Evolutionary conservation across 192 early-diverging fungal species (phyloP), one percentile per base, ranked within the genome.

Genomic region (Coemansia sp.): DNA sequence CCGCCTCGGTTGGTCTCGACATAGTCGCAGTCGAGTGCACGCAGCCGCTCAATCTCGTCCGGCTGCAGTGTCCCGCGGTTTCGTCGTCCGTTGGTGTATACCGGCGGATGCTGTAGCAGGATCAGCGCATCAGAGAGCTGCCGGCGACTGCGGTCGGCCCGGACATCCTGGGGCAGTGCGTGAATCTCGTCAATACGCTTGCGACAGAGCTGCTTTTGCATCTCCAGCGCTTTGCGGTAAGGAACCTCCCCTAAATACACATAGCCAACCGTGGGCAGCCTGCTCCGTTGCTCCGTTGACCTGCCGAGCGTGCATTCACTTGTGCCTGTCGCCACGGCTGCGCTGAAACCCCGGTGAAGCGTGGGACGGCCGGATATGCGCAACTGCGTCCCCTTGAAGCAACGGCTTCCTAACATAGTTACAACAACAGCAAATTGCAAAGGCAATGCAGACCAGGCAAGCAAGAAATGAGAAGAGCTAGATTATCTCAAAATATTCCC

Each of bases 61-160:
- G 70, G 56, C 16, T 74, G 65, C 6, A 77, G 63, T 43, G 64
- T 73, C 4, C 87, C 89, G 30, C 78, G 79, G 64, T 93, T 87
- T 45, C 97, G 77, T 32, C 94, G 85, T 1, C 97, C 97, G 43
- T 88, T 88, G 14, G 97, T 99, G 66, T 86, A 99, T 2, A 92
- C 93, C 5, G 94, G 94, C 2, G 88, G 79, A 61, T 99, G 97
- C 70, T 97, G 80, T 0, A 92, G 75, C 42, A 91, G 67, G n/a
- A 91, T 59, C 7, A 93, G 29, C 12, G 86, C 52, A 65, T 91
- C 84, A 5, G 60, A 38, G 16, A 59, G 33, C 25, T 6, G 23
- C 11, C 62, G 63, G 4, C 11, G 11, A 6, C 11, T 6, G 1
- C 33, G 44, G 14, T 30, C 22, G 2, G 25, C 19, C 22, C 50